A percentile compares a stretch with the other conserved stretches of the same genome.
Conservation (phyloP, 2,329 filamentous ascomycete species). For the Drechslerella dactyloides region DNA sequence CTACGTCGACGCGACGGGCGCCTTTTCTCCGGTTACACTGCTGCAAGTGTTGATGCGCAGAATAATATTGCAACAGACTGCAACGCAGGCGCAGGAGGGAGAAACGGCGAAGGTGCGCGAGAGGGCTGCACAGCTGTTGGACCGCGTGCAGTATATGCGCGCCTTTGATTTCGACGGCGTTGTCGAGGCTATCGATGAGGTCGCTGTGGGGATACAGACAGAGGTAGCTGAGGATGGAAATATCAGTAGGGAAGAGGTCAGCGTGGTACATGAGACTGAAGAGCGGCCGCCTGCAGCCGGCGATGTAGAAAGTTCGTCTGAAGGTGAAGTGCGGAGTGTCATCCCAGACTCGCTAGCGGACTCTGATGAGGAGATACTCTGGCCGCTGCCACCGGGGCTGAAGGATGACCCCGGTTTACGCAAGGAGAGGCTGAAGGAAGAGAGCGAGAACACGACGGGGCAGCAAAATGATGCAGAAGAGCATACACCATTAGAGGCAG, state of each 20-base stretch:
- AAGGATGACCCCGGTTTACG: conserved; percentile 34
- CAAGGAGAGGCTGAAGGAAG: conserved; percentile 18
- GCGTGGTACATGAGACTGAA: neutral
- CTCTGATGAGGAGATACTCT: conserved; percentile 47
- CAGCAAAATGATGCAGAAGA: neutral
- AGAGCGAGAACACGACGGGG: neutral
- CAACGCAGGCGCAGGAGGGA: conserved; percentile 13
- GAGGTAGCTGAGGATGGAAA: neutral
- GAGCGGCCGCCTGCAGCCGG: neutral
- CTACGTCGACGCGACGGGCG: conserved; percentile 44
- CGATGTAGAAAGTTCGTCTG: neutral
- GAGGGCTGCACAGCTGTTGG: conserved; percentile 27
- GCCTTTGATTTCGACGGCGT: conserved; percentile 48
- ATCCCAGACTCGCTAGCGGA: conserved; percentile 46
- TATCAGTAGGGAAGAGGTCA: conserved; percentile 4
- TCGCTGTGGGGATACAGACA: conserved; percentile 15
- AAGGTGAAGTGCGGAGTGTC: neutral
- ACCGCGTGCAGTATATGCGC: conserved; percentile 46
- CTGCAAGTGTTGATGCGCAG: conserved; percentile 36
- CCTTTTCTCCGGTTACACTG: conserved; percentile 31
- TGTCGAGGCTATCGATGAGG: conserved; percentile 32
- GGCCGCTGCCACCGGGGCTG: conserved; percentile 28
- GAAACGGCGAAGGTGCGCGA: neutral
- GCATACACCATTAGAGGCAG: neutral
- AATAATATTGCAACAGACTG: conserved; percentile 34